Percentiles rank a stretch among this genome's conserved stretches.
Evolutionary conservation across 2,329 filamentous ascomycete genomes (phyloP).

Genomic region (Colletotrichum limetticola): DNA sequence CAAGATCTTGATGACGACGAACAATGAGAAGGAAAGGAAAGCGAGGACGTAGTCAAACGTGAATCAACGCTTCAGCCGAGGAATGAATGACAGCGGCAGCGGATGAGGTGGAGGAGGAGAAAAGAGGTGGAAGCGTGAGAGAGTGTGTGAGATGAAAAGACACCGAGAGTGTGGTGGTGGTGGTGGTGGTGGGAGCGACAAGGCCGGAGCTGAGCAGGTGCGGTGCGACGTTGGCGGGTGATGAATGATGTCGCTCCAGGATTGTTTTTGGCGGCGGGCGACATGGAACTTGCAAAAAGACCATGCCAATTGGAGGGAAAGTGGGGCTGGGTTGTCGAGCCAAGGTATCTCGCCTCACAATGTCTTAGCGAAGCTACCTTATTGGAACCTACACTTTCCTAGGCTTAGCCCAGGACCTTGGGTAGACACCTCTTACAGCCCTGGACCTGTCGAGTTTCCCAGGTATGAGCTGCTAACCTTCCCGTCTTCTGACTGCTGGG

Average conservation of each 20-base stretch:
- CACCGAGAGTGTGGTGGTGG: background rate
- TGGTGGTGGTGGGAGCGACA: constrained; percentile 10
- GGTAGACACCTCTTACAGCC: background rate
- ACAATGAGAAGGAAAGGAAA: constrained; percentile 22
- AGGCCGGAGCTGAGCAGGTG: background rate
- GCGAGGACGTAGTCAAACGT: background rate
- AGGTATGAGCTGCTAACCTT: constrained; percentile 5
- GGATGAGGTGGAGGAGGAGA: constrained; percentile 3
- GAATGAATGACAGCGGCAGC: constrained; percentile 30
- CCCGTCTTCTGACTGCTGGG: constrained; percentile 13
- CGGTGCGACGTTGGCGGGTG: constrained; percentile 10
- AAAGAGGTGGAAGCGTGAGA: constrained; percentile 2
- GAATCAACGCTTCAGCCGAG: constrained; percentile 25
- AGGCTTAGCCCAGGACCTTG: too few relatives aligned
- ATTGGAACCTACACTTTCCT: too few relatives aligned
- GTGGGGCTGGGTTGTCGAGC: background rate
- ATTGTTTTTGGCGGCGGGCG: constrained; percentile 16
- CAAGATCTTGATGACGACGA: constrained; percentile 11
- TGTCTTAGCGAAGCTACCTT: background rate
- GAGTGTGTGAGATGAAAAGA: constrained; percentile 6
- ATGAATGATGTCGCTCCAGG: constrained; percentile 27
- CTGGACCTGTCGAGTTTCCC: background rate
- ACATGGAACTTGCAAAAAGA: background rate
- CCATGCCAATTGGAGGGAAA: constrained; percentile 11
- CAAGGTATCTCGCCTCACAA: background rate